Base-by-base conservation (phyloP, 768 basidiomycete genomes). In the Mrakia gelida region DNA sequence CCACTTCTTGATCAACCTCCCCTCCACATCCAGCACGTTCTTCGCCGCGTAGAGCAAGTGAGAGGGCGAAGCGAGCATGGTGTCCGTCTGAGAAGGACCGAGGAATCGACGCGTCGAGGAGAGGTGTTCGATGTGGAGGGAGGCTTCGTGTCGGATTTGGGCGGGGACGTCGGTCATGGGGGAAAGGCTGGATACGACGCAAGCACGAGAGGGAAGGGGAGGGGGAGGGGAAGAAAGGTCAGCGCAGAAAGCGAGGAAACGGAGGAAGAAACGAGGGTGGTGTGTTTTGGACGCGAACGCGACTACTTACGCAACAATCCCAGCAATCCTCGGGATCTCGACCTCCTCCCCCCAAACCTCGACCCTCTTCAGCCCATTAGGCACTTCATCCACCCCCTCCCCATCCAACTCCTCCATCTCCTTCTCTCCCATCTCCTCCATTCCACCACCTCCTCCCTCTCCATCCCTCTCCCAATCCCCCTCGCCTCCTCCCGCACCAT, bases 51-150 rank as follows among this genome's bases (percentile, higher is more conserved):
- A 77, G 3, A 77, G 71, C 54, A 68, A 28, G 13, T 71, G 70
- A 0, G 54, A 45, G 26, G 76, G 76, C 34, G 76, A 77, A 2
- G 76, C 76, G 18, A 77, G 68, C 76, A 77, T 77, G n/a, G 67
- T 71, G 52, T 72, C 52, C 28, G 68, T 70, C 43, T 77, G 76
- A 0, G 76, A 54, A 32, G 76, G 76, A 4, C 76, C 76, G n/a
- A 77, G 59, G 76, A 71, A 72, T 26, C 76, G 68, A 8, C 76
- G 70, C 4, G 70, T 77, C 30, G 67, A 71, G 0, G 76, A 71
- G 54, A 77, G 43, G n/a, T 77, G 76, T 59, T 77, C 76, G 28
- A 72, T 52, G 70, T 77, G 70, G 18, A 77, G 49, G 32, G 49
- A 26, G 16, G 76, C 70, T 43, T 77, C 76, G n/a, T 77, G 59